Percentiles rank a stretch among this genome's conserved stretches.
These are phyloP conservation scores for Cicer cuneatum DNA, from an alignment of 306 rosid genomes.

Conservation along the genomic window DNA sequence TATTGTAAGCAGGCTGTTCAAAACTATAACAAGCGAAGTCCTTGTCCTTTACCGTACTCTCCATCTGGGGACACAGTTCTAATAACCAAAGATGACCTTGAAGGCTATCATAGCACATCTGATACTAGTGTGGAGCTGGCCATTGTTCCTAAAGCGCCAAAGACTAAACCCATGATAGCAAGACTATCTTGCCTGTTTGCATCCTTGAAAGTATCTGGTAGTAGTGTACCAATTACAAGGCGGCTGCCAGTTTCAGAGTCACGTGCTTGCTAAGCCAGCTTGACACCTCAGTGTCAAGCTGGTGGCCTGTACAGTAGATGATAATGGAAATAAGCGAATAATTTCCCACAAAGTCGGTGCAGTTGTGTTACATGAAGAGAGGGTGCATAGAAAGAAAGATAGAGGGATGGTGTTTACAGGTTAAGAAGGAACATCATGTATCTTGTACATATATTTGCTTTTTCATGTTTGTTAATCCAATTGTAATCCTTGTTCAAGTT, in stretches of 20 bases:
- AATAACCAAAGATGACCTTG: constrained; percentile 92
- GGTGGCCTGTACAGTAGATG: constrained; percentile 57
- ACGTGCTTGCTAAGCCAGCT: constrained; percentile 75
- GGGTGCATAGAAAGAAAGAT: constrained; percentile 43
- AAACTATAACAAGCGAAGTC: constrained; percentile 59
- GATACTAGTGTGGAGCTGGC: constrained; percentile 65
- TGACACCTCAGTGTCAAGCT: constrained; percentile 32
- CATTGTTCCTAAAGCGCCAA: constrained; percentile 60
- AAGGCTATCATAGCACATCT: constrained; percentile 73
- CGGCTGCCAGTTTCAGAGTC: constrained; percentile 85
- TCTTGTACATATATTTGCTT: constrained; percentile 45
- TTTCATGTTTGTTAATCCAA: constrained; percentile 44
- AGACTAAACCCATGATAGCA: constrained; percentile 77
- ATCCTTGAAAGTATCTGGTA: constrained; percentile 73
- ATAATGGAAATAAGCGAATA: constrained; percentile 50
- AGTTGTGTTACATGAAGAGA: constrained; percentile 62
- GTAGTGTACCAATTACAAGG: constrained; percentile 59
- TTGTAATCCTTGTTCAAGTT: constrained; percentile 44
- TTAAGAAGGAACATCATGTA: constrained; percentile 41
- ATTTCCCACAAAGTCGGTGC: constrained; percentile 50
- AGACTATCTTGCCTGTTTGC: constrained; percentile 85
- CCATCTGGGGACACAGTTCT: constrained; percentile 88
- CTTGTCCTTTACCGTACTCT: constrained; percentile 55
- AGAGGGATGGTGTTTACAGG: constrained; percentile 44
- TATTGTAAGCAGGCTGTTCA: constrained; percentile 78